Base-by-base conservation (phyloP, 176 grass and related monocot species). In the Zoysia pacifica region DNA sequence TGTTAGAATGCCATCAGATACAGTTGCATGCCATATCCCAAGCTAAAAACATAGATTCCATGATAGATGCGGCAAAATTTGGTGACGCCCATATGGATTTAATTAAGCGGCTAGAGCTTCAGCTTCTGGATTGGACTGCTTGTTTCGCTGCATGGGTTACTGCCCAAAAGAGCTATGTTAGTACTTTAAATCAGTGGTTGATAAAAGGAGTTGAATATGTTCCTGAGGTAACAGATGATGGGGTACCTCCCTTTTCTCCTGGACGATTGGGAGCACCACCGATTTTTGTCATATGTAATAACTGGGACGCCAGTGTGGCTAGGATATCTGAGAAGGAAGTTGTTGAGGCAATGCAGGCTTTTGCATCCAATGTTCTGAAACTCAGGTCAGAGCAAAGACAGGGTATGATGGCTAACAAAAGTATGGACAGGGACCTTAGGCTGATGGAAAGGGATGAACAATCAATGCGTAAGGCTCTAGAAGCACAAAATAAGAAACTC, bases 1-100 rank as follows among this genome's bases (percentile, higher is more conserved):
- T 98, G 90, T 73, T 88, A 65, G 92, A 94, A 89, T 94, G 96
- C 72, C 96, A 98, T 74, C 90, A 85, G 70, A 98, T 91, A 82
- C 96, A 98, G 72, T 75, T 67, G 75, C 88, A 95, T 83, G 96
- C 92, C 18, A 89, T 98, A 76, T 95, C 96, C 8, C 83, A 88
- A 78, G 89, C 92, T 48, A 93, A 93, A 82, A 95, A 91, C 81
- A 83, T 99, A 69, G 92, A 93, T 69, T 86, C 92, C 11, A 89
- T 89, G 77, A 65, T 99, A 68, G 39, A 85, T 2, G 37, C 74
- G 43, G 88, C 82, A 63, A 90, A 82, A 63, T 87, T 99, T 40
- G 81, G 86, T 65, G 92, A 93, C n/a, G 44, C 65, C 65, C 86
- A 93, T 84, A 90, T 86, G 62, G 82, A 87, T n/a, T 79, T 87